A percentile compares a stretch with the other conserved stretches of the same genome.
Conservation (phyloP, 2,329 filamentous ascomycete genomes). For the Chrysoporthe cubensis region DNA sequence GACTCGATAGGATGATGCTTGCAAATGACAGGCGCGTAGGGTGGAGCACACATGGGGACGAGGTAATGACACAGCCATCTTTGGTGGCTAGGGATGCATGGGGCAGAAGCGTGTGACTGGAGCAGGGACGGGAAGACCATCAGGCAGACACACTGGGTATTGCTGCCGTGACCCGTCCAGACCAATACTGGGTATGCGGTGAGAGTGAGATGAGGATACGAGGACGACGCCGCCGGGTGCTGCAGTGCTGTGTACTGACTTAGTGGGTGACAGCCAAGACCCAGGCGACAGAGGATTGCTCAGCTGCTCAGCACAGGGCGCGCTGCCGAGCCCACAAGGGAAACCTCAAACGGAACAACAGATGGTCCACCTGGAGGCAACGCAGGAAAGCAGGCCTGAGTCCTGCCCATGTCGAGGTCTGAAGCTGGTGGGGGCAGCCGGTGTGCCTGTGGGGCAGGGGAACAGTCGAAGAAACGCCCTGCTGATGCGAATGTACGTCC, state of each 20-base stretch:
- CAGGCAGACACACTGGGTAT: slow-evolving; percentile 10
- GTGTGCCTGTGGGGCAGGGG: neutral
- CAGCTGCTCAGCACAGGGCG: neutral
- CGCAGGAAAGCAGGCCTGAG: slow-evolving; percentile 1
- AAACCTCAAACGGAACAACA: slow-evolving; percentile 4
- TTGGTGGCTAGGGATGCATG: slow-evolving; percentile 10
- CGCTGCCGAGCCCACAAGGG: slow-evolving; percentile 2
- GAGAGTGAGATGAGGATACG: slow-evolving; percentile 7
- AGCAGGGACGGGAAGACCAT: neutral
- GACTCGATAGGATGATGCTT: slow-evolving; percentile 10
- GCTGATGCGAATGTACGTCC: neutral
- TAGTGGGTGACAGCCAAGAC: too few relatives aligned
- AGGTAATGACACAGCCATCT: slow-evolving; percentile 8
- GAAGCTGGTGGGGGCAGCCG: neutral
- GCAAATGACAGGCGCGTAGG: slow-evolving; percentile 11
- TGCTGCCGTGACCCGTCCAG: slow-evolving; percentile 6
- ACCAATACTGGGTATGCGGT: neutral
- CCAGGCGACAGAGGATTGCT: too few relatives aligned
- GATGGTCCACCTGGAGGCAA: neutral
- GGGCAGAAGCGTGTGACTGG: slow-evolving; percentile 9
- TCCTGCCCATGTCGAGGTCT: neutral
- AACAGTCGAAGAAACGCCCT: neutral
- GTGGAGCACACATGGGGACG: neutral
- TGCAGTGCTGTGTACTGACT: neutral
- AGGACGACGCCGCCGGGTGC: neutral